These are phyloP conservation scores for Botrytis cinerea DNA, from an alignment of 2,329 filamentous ascomycete species.

Conservation along the genomic window DNA sequence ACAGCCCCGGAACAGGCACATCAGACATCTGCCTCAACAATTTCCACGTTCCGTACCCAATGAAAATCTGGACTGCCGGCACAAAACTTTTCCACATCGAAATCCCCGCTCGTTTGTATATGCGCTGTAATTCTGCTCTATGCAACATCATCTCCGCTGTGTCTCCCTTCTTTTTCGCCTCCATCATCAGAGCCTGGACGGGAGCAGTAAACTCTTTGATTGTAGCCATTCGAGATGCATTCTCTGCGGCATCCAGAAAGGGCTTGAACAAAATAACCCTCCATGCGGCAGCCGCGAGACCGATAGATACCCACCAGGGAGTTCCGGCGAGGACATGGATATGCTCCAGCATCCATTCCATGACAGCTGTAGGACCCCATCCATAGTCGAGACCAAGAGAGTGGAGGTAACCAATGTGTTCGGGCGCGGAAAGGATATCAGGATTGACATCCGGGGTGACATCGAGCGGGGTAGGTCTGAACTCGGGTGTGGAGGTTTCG, in stretches of 20 bases:
- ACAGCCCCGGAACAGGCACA: conserved; percentile 79
- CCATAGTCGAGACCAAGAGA: conserved; percentile 85
- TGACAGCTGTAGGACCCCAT: conserved; percentile 71
- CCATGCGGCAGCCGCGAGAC: conserved; percentile 63
- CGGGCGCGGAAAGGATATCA: conserved; percentile 42
- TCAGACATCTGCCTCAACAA: conserved; percentile 71
- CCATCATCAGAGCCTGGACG: conserved; percentile 56
- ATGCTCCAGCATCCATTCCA: conserved; percentile 80
- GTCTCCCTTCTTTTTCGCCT: conserved; percentile 46
- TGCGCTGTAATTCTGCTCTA: conserved; percentile 49
- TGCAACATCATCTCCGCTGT: conserved; percentile 49
- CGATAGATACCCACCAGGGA: conserved; percentile 81
- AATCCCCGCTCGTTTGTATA: conserved; percentile 59
- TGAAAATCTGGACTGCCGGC: conserved; percentile 64
- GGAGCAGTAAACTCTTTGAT: conserved; percentile 60
- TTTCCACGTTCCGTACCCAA: conserved; percentile 81
- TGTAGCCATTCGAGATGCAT: conserved; percentile 60
- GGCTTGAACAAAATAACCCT: conserved; percentile 68
- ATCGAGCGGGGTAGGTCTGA: conserved; percentile 31
- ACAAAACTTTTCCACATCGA: conserved; percentile 52
- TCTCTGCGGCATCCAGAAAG: conserved; percentile 62
- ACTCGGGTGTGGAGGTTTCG: conserved; percentile 25
- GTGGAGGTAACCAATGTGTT: conserved; percentile 80
- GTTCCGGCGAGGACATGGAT: conserved; percentile 73
- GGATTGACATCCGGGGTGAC: conserved; percentile 30